Conservation (phyloP, 1,284 basidiomycete species). For the Ceratobasidium papillatum region DNA sequence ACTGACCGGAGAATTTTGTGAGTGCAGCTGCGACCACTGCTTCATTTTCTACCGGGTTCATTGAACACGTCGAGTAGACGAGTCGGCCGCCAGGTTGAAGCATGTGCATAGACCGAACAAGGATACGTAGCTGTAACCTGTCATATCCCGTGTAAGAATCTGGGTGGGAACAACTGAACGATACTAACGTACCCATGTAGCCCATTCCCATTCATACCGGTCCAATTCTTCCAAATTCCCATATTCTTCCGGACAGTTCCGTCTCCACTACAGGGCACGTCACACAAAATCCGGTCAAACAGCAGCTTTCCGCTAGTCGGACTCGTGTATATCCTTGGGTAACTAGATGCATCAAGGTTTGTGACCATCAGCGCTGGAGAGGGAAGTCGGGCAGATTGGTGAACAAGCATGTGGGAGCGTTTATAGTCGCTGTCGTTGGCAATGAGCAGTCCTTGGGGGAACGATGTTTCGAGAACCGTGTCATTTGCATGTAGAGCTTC, state of each 20-base stretch:
- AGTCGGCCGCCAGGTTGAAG: slow-evolving; percentile 87
- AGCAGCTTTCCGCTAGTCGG: slow-evolving; percentile 59
- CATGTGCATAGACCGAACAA: slow-evolving; percentile 91
- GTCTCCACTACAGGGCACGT: slow-evolving; percentile 98
- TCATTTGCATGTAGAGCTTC: slow-evolving; percentile 85
- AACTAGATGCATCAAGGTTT: slow-evolving; percentile 93
- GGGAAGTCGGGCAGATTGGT: slow-evolving; percentile 95
- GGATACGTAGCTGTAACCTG: slow-evolving; percentile 91
- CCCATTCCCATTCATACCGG: slow-evolving; percentile 87
- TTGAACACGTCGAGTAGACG: slow-evolving; percentile 97
- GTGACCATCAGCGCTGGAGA: slow-evolving; percentile 94
- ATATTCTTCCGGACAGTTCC: slow-evolving; percentile 96
- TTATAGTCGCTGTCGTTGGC: slow-evolving; percentile 95
- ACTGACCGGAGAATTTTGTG: slow-evolving; percentile 70
- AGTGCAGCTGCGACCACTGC: slow-evolving; percentile 92
- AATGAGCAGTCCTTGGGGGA: slow-evolving; percentile 80
- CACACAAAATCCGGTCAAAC: slow-evolving; percentile 95
- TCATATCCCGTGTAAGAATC: neutral
- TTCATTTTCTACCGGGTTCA: slow-evolving; percentile 98
- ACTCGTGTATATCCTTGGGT: slow-evolving; percentile 60
- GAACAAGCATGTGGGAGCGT: slow-evolving; percentile 95
- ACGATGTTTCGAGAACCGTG: slow-evolving; percentile 66
- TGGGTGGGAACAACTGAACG: neutral
- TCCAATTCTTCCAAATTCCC: slow-evolving; percentile 96
- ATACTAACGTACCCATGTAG: slow-evolving; percentile 74